A percentile compares a stretch with the other conserved stretches of the same genome.
phyloP scores from a whole-genome alignment of 305 asterid species.

The Fraxinus ornus region DNA sequence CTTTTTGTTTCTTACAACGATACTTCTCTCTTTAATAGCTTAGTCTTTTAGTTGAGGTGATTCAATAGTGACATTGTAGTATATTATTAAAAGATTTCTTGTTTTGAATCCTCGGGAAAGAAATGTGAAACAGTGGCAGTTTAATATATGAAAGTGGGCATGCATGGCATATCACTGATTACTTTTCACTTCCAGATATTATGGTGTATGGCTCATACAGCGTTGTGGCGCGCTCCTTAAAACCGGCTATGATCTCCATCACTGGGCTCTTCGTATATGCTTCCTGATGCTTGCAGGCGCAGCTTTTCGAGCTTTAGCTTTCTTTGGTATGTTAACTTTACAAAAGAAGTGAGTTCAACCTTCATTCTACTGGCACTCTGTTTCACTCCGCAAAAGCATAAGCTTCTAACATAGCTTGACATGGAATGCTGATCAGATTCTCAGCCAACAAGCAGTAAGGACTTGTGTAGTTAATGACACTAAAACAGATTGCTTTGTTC shows the following conservation, averaged over 20 bases:
- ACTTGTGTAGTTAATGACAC: not conserved
- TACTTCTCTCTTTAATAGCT: not conserved
- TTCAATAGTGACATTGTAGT: not conserved
- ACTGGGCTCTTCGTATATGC: constrained; percentile 62
- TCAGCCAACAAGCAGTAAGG: not conserved
- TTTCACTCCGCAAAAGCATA: not conserved
- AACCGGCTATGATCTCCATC: constrained; percentile 52
- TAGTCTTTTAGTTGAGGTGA: not conserved
- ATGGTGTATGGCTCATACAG: constrained; percentile 89
- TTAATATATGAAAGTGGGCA: not conserved
- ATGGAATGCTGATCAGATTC: not conserved
- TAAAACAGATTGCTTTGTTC: not conserved
- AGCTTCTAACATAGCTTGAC: not conserved
- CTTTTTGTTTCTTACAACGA: not conserved
- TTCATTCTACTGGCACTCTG: constrained; percentile 23
- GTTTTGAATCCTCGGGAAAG: not conserved
- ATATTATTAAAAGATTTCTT: not conserved
- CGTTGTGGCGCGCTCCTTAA: constrained; percentile 69
- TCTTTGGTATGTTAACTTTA: constrained; percentile 55
- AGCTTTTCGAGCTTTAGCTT: constrained; percentile 58
- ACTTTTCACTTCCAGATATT: constrained; percentile 49
- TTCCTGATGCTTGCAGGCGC: constrained; percentile 63
- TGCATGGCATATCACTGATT: not conserved
- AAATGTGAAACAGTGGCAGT: not conserved
- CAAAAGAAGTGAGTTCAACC: constrained; percentile 46